Evolutionary conservation across 345 rosid species (phyloP).

Genomic region (Gossypium ekmanianum): DNA sequence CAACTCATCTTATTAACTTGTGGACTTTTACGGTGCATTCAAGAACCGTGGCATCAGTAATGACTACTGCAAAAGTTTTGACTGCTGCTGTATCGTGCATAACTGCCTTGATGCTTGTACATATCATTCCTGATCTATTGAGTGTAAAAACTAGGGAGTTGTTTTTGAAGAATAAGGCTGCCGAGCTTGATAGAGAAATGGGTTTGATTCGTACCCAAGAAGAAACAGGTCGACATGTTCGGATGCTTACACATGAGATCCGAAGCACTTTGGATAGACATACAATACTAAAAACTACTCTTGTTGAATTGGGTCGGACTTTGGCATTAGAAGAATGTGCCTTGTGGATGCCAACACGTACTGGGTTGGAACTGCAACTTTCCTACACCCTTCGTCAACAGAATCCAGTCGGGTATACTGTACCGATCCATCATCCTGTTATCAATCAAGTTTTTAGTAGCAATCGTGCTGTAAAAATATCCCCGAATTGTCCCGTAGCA

Average conservation of each 20-base stretch:
- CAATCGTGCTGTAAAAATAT: slow-evolving; percentile 71
- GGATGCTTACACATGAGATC: slow-evolving; percentile 96
- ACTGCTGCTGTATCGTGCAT: slow-evolving; percentile 92
- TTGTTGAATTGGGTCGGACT: slow-evolving; percentile 90
- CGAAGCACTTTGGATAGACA: slow-evolving; percentile 95
- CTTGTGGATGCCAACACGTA: slow-evolving; percentile 98
- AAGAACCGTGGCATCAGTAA: slow-evolving; percentile 71
- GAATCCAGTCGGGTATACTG: slow-evolving; percentile 88
- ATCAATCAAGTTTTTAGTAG: slow-evolving; percentile 81
- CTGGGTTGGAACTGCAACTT: slow-evolving; percentile 92
- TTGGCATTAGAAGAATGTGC: slow-evolving; percentile 93
- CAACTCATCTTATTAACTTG: slow-evolving; percentile 88
- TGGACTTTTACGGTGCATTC: slow-evolving; percentile 83
- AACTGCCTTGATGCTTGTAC: slow-evolving; percentile 96
- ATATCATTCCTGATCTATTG: slow-evolving; percentile 86
- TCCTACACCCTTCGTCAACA: slow-evolving; percentile 90
- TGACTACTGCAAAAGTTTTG: slow-evolving; percentile 73
- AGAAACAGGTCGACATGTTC: slow-evolving; percentile 92
- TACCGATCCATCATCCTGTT: slow-evolving; percentile 91
- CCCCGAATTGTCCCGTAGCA: slow-evolving; percentile 87
- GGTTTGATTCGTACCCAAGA: slow-evolving; percentile 96
- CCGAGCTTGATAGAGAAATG: slow-evolving; percentile 97
- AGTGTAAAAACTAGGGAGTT: slow-evolving; percentile 91
- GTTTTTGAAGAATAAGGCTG: slow-evolving; percentile 91
- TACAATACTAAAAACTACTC: slow-evolving; percentile 85